Evolutionary conservation across 768 basidiomycete genomes (phyloP).

Genomic region (Tulasnella sp.): DNA sequence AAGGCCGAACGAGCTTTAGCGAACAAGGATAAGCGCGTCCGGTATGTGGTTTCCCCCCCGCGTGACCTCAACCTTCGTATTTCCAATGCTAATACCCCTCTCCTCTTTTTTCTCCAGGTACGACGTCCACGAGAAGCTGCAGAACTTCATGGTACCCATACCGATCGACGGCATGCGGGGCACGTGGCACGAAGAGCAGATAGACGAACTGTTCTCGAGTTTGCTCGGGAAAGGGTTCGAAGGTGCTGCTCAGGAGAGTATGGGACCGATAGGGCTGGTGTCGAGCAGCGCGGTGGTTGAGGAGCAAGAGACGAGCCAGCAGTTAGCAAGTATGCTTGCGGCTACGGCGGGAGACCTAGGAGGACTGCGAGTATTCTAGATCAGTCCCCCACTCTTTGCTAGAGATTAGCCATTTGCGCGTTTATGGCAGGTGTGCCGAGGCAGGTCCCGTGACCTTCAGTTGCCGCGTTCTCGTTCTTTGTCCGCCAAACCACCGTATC

Average conservation of each 20-base stretch:
- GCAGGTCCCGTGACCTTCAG: neutral
- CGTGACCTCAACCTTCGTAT: neutral
- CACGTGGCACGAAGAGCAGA: conserved; percentile 91
- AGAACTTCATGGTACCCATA: conserved; percentile 94
- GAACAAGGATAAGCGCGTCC: conserved; percentile 3
- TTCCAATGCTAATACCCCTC: neutral
- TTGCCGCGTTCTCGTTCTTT: too few relatives aligned
- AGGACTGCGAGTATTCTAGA: neutral
- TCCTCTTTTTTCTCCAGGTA: conserved; percentile 42
- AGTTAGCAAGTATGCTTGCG: neutral
- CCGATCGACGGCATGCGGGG: conserved; percentile 33
- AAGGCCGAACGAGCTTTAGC: conserved; percentile 7
- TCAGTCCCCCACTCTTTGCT: neutral
- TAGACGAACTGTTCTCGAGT: conserved; percentile 87
- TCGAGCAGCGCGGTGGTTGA: neutral
- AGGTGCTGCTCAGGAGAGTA: conserved; percentile 18
- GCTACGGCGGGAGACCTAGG: neutral
- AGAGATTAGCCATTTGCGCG: neutral
- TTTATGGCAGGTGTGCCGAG: neutral
- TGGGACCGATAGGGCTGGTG: neutral
- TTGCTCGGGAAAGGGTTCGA: conserved; percentile 60
- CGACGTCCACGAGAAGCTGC: conserved; percentile 89
- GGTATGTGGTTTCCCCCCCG: too few relatives aligned
- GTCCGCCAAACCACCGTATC: neutral
- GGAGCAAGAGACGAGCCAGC: neutral